Conservation (phyloP, 2,329 filamentous ascomycete genomes). For the Curvularia hawaiiensis region DNA sequence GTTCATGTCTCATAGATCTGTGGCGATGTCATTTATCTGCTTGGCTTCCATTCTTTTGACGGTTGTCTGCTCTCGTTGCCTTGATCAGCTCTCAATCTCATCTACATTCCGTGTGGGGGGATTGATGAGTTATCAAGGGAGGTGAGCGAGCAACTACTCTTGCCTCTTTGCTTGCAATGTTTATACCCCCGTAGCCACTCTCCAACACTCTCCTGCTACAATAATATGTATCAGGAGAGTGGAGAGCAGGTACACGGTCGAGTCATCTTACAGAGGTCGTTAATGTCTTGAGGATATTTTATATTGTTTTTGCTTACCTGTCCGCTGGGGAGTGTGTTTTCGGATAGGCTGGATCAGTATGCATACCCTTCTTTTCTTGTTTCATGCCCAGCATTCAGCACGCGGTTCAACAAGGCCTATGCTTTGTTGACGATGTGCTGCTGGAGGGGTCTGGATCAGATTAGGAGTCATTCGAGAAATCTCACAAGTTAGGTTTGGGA, state of each 20-base stretch:
- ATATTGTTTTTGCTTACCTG: conserved; percentile 14
- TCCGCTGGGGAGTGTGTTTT: conserved; percentile 23
- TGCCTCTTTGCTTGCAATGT: conserved; percentile 22
- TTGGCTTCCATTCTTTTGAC: conserved; percentile 15
- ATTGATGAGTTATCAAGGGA: not conserved
- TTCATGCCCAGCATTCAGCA: conserved; percentile 1
- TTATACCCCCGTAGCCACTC: conserved; percentile 23
- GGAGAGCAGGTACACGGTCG: conserved; percentile 1
- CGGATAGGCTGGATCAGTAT: conserved; percentile 18
- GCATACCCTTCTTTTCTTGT: not conserved
- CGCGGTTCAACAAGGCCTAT: not conserved
- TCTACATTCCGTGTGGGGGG: not conserved
- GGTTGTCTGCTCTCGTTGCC: not conserved
- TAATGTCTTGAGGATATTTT: conserved; percentile 38
- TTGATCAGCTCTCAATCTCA: not conserved
- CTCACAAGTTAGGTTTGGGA: not conserved
- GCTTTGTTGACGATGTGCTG: not conserved
- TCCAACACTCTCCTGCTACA: not conserved
- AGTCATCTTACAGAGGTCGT: conserved; percentile 17
- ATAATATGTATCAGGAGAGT: not conserved
- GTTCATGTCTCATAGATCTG: conserved; percentile 8
- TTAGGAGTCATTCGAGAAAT: not conserved
- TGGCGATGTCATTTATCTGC: conserved; percentile 16
- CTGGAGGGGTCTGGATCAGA: conserved; percentile 1
- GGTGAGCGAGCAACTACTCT: not conserved